Base-by-base conservation (phyloP, 2,329 filamentous ascomycete genomes). In the Macrophomina tecta region DNA sequence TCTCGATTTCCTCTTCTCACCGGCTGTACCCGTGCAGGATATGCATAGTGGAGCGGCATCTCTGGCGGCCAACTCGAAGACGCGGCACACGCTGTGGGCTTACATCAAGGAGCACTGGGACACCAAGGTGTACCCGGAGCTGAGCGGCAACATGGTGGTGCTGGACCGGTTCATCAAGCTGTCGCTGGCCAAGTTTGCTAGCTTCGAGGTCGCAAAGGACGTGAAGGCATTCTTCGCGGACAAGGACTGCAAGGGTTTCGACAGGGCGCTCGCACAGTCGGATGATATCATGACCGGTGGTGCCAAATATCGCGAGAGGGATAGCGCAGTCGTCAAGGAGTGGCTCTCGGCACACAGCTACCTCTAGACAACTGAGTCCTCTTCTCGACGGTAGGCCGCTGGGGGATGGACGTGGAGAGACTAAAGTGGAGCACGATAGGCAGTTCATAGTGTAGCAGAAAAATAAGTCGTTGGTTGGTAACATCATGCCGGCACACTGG, bases 41-140 rank as follows among this genome's bases (percentile, higher is more conserved):
- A 88, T 95, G 79, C 94, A 98, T 81, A 90, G 89, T 12, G 90
- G 93, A 36, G 90, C 90, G n/a, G 83, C 85, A 58, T 86, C 89
- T 1, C 82, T 99, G 34, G 88, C 91, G 4, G 84, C 82, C 69
- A 97, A 97, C 80, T 83, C 88, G 8, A 85, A 87, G 69, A 90
- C 89, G 3, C 90, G 94, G n/a, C 81, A 84, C 52, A 82, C 90
- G 52, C 87, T 96, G 67, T 99, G 95, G 95, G 83, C 90, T 64
- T 97, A 91, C 79, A 86, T 97, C 75, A 92, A 94, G 80, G 84
- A 86, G 51, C 90, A 97, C 81, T 99, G 94, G 91, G 84, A 87
- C 36, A 67, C 66, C 36, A 83, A 86, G 42, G 86, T 97, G 52
- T 85, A 89, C 63, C 82, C 87, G 68, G 91, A 90, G 78, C 84